Base-by-base conservation (phyloP, 352 stramenopile species). In the Pythium plurisporium region DNA sequence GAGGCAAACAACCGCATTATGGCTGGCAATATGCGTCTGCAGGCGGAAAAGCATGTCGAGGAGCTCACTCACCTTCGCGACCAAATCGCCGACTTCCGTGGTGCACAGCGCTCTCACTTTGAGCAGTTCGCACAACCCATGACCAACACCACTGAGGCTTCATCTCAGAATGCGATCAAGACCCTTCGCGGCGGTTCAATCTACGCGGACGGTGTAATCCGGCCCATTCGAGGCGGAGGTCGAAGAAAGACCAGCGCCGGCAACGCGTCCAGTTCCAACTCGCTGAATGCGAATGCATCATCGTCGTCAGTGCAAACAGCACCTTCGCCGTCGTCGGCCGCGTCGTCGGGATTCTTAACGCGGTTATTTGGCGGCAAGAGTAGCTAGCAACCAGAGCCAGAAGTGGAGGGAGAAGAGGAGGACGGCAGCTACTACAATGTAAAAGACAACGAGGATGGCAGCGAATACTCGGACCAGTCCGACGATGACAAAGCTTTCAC, bases 1-100 rank as follows among this genome's bases (percentile, higher is more conserved):
- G 88, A 96, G 34, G 72, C 65, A 10, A 94, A 95, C 68, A 90
- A 93, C 51, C 78, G 82, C 42, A 83, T 89, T 57, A 90, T 95
- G 79, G 82, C 85, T 2, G 79, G 74, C 37, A 96, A 95, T 65
- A 94, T 96, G 83, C 84, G 86, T 30, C 72, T 82, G 11, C 85
- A 96, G 62, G 84, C 86, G 1, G 87, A 96, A 60, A 91, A 94
- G 49, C 86, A 96, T 54, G 79, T 94, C 15, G 78, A 94, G 36
- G 87, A 96, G 60, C 72, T 96, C 23, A 94, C 80, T 25, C 79
- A 89, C 51, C 63, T 96, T 34, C 82, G 86, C 15, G 84, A 92
- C 59, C 79, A 94, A 63, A 91, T 94, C 49, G 74, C 84, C 6
- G 82, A 94, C 61, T 91, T 92, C 54, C 81, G 84, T 45, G 76